A percentile compares a stretch with the other conserved stretches of the same genome.
These are phyloP conservation scores for Eutrema japonicum DNA, from an alignment of 345 rosid species.

Conservation along the genomic window DNA sequence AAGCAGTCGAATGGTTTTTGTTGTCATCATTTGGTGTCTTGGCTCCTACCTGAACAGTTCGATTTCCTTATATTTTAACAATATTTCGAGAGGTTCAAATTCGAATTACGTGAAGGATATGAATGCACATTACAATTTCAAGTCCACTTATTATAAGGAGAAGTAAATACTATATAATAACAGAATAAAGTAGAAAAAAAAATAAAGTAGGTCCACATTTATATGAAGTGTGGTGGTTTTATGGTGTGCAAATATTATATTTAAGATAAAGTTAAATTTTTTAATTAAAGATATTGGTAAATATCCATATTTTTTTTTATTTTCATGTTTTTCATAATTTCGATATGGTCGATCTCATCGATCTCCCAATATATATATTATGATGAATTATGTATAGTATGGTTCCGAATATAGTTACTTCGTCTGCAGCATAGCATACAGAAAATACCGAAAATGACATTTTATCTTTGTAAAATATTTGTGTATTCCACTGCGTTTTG, in stretches of 20 bases:
- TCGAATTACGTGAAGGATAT: slow-evolving; percentile 41
- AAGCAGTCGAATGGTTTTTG: slow-evolving; percentile 38
- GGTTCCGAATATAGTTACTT: background rate
- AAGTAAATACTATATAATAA: background rate
- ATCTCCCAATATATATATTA: too few relatives aligned
- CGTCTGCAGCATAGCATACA: too few relatives aligned
- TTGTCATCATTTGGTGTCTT: slow-evolving; percentile 39
- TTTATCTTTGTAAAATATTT: too few relatives aligned
- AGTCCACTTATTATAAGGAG: slow-evolving; percentile 14
- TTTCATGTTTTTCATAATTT: too few relatives aligned
- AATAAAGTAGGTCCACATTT: slow-evolving; percentile 27
- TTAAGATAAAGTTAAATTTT: too few relatives aligned
- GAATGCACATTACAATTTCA: slow-evolving; percentile 22
- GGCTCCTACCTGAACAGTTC: slow-evolving; percentile 41
- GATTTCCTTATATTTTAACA: slow-evolving; percentile 28
- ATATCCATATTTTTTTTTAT: too few relatives aligned
- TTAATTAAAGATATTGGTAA: too few relatives aligned
- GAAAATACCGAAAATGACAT: too few relatives aligned
- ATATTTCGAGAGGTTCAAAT: slow-evolving; percentile 40
- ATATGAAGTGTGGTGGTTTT: slow-evolving; percentile 31
- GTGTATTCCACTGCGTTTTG: too few relatives aligned
- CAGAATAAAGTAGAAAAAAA: background rate
- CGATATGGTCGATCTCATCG: too few relatives aligned
- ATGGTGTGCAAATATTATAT: slow-evolving; percentile 21
- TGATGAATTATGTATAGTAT: background rate